Evolutionary conservation across 2,329 filamentous ascomycete genomes (phyloP), one percentile per base, ranked within the genome.

Genomic region (Fusarium continuum): DNA sequence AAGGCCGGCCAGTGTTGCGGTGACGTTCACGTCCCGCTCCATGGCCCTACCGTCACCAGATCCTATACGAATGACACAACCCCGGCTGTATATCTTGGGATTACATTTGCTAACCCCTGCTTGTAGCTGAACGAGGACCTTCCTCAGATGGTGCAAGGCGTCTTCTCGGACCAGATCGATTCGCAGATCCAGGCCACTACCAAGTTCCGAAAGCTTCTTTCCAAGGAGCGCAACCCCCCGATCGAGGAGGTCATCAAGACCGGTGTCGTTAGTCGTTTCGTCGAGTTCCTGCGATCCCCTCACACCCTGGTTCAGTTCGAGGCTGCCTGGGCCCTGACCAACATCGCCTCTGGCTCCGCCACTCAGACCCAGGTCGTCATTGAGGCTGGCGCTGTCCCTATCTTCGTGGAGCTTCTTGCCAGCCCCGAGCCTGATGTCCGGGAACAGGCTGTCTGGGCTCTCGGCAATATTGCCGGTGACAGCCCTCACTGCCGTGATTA

Each of bases 191-290:
- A 94, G 80, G 93, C 94, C 55, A 99, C 95, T 23, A 99, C 95
- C 70, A 97, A 97, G 79, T 99, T 99, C 85, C 86, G 95, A 77
- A 99, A 99, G 85, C 87, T 99, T 35, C 84, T 99, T 23, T 97
- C 93, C 69, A 99, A 99, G 83, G 95, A 99, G 84, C 92, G 95
- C 75, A 99, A 99, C 83, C 95, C 95, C 40, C 95, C 95, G 39
- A 99, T 99, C 76, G 95, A 99, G 83, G 93, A 96, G 76, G 95
- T 99, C 70, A 99, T 99, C 80, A 96, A 98, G 86, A 98, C 95
- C 57, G 95, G 95, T 74, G 95, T 99, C 66, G 95, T 99, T 69
- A 90, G 88, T 83, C 91, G 95, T 75, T 99, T 99, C 75, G 95
- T 99, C 79, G 93, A 97, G 79, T 99, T 99, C 80, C 89, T 99